Percentiles rank a stretch among this genome's conserved stretches.
Conservation (phyloP, 805 yeast species). For the Hanseniaspora lachancei region DNA sequence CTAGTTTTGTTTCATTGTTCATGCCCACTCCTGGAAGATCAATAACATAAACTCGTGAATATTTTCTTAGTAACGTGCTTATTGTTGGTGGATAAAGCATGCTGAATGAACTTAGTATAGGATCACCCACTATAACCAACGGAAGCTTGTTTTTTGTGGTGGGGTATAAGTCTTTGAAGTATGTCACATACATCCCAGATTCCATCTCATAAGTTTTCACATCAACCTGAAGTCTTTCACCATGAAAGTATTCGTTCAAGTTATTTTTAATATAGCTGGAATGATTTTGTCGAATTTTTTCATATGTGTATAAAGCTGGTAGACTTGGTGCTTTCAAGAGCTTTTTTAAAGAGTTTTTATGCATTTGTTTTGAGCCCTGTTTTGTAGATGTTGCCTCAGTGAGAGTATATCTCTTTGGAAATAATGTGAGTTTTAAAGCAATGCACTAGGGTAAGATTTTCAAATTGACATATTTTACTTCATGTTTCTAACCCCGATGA, state of each 20-base stretch:
- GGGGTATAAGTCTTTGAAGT: neutral
- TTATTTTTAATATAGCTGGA: neutral
- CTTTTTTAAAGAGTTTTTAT: too few relatives aligned
- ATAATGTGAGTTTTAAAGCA: too few relatives aligned
- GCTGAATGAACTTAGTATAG: neutral
- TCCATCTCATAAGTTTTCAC: neutral
- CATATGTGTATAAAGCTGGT: too few relatives aligned
- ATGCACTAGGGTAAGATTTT: too few relatives aligned
- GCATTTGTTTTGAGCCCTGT: too few relatives aligned
- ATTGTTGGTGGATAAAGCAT: neutral
- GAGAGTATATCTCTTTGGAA: too few relatives aligned
- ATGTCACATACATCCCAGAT: neutral
- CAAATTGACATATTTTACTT: too few relatives aligned
- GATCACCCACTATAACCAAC: neutral
- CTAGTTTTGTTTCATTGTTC: neutral
- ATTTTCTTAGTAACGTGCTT: neutral
- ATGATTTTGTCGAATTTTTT: neutral
- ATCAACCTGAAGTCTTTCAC: neutral
- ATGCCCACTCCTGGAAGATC: neutral
- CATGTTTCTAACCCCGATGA: too few relatives aligned
- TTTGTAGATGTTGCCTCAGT: too few relatives aligned
- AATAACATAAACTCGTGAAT: neutral
- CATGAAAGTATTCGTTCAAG: neutral
- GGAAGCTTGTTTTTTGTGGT: neutral
- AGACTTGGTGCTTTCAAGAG: too few relatives aligned